Percentiles rank a stretch among this genome's conserved stretches.
Evolutionary conservation across 257 asterid species (phyloP).

Genomic region (Paraleonurus japonicus): DNA sequence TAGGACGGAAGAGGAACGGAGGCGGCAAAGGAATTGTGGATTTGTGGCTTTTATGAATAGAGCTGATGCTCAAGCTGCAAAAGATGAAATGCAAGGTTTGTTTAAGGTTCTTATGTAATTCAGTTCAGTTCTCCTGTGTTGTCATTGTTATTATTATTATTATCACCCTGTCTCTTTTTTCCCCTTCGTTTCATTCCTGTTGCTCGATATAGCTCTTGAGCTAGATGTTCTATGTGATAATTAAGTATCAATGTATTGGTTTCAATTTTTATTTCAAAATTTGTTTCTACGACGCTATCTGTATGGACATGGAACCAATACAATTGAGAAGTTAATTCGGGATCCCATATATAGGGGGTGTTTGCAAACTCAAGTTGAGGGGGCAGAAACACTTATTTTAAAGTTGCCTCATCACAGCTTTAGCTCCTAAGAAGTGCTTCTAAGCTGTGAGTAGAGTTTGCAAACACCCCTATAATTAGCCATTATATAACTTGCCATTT

Average conservation of each 20-base stretch:
- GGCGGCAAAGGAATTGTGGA: conserved; percentile 90
- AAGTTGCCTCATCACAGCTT: too few relatives aligned
- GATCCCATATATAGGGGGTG: background rate
- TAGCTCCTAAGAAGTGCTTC: too few relatives aligned
- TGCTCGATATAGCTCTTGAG: background rate
- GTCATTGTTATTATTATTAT: background rate
- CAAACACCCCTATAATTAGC: too few relatives aligned
- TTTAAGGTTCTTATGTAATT: conserved; percentile 1
- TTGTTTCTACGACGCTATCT: background rate
- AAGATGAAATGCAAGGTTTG: conserved; percentile 96
- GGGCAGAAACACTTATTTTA: too few relatives aligned
- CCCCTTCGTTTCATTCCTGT: background rate
- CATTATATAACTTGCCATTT: background rate
- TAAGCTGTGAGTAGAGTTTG: too few relatives aligned
- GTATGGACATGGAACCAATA: background rate
- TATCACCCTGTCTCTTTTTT: background rate
- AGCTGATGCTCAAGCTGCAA: conserved; percentile 90
- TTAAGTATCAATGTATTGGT: background rate
- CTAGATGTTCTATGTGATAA: background rate
- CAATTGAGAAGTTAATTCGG: background rate
- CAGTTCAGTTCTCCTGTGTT: background rate
- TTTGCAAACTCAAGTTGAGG: too few relatives aligned
- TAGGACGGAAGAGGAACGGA: conserved; percentile 87
- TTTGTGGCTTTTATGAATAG: conserved; percentile 98
- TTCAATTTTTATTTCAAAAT: background rate